phyloP scores from a whole-genome alignment of 345 rosid species.

The Brassica incana region DNA sequence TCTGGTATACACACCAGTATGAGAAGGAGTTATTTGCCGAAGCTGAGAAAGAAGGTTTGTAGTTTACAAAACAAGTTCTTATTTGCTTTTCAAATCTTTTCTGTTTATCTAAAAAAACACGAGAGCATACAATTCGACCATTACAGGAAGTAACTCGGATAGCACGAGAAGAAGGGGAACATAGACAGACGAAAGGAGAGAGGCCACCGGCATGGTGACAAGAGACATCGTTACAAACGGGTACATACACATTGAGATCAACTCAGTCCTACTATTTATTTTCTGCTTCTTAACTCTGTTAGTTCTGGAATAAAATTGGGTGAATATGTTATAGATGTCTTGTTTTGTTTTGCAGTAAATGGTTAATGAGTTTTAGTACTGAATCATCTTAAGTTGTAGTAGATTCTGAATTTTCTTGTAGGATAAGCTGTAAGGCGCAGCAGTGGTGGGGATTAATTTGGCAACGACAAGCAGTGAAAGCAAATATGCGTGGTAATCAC shows the following conservation, averaged over 20 bases:
- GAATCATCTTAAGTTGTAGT: background rate
- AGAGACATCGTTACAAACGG: conserved; percentile 54
- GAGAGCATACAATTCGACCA: background rate
- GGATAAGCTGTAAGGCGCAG: conserved; percentile 32
- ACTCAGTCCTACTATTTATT: background rate
- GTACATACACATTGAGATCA: conserved; percentile 38
- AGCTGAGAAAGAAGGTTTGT: background rate
- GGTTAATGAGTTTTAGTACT: background rate
- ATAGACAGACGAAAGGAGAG: conserved; percentile 62
- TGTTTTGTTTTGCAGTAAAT: conserved; percentile 52
- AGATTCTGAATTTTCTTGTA: conserved; percentile 7
- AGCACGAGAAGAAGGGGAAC: conserved; percentile 87
- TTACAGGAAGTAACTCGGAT: conserved; percentile 61
- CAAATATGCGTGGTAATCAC: background rate
- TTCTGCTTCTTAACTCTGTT: background rate
- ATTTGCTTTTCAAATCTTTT: background rate
- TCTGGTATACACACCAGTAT: background rate
- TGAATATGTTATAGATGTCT: conserved; percentile 11
- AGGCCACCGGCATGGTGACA: conserved; percentile 50
- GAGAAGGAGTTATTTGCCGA: too few relatives aligned
- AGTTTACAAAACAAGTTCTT: conserved; percentile 11
- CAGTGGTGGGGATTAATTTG: conserved; percentile 8
- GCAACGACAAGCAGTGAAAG: conserved; percentile 9
- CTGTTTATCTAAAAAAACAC: conserved; percentile 4
- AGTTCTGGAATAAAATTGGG: background rate